Base-by-base conservation (phyloP, 2,329 filamentous ascomycete genomes). In the Sporothrix pallida region DNA sequence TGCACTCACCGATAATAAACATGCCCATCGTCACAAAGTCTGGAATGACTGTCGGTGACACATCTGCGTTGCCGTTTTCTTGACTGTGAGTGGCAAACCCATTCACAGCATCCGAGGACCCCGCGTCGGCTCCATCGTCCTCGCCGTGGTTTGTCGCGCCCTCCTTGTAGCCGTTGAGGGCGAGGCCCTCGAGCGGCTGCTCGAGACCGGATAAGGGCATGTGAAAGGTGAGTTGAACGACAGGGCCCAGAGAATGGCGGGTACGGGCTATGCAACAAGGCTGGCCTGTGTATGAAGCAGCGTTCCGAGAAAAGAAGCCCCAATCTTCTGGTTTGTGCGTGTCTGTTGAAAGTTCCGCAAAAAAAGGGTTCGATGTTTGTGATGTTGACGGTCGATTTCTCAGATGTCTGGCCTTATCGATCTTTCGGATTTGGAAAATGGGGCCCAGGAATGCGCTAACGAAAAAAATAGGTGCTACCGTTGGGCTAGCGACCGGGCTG, bases 1-100 rank as follows among this genome's bases (percentile, higher is more conserved):
- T n/a, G 12, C 26, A 75, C 86, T 81, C 82, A 91, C 90, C 91
- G 75, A 93, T 89, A 70, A 92, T 93, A 78, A 93, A 91, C 91
- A 93, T 92, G 78, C 90, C 91, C 78, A 93, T 79, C 0, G 90
- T 92, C 74, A 90, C 89, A 81, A 93, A 92, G 76, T 92, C 90
- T 71, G 91, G 78, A 46, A 78, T 12, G 42, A 15, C 69, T n/a
- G n/a, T 67, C 2, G 62, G 58, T 17, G 31, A 48, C 42, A n/a
- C 71, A 2, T 63, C 67, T 12, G 54, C n/a, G 31, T 20, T 26
- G n/a, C 46, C 69, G 31, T 52, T 58, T 12, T 42, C 42, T 46
- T 44, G 54, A 17, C 15, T 4, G 23, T 23, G 15, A 9, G n/a
- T 70, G 20, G 42, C 6, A 9, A 4, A 6, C n/a, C 20, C 54